Evolutionary conservation across 2,329 filamentous ascomycete genomes (phyloP), one percentile per base, ranked within the genome.

Genomic region (Pseudocercospora pini-densiflorae): DNA sequence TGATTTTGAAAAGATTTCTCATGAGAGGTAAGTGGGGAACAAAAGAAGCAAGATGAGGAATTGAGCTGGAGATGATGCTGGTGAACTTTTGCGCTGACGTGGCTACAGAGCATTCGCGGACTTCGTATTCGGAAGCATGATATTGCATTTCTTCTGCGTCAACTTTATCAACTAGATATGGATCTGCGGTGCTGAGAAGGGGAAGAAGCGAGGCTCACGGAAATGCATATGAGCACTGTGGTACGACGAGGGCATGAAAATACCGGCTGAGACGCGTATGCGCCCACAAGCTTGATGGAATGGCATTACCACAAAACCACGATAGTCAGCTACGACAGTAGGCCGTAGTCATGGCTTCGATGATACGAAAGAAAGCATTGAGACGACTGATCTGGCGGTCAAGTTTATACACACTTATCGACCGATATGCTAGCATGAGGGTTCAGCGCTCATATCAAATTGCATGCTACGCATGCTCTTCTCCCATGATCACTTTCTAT

Each of bases 91-190:
- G n/a, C 21, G 10, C 21, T 27, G 31, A 51, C 47, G n/a, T 36
- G 31, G 7, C 24, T 63, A 64, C 73, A 96, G 93, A 79, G 94
- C 95, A 45, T 99, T 99, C 80, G 94, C 95, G 77, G 95, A 99
- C 82, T 99, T 91, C 78, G 86, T 99, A 67, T 92, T 97, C 74
- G 95, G 94, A 79, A 97, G 94, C 80, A 80, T 99, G 79, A 92
- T 98, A 78, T 83, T 98, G 79, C 95, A 99, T 84, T 97, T 98
- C 84, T 99, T 99, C 86, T 97, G 94, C 82, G 89, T 98, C 79
- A 99, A 99, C 87, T 99, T 99, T 81, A 98, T 99, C 85, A 99
- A 99, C 87, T 99, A 86, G 84, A 49, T 3, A 62, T 10, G 7
- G 24, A 43, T 10, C 1, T 0, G 51, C 1, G 14, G 12, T 7